These are phyloP conservation scores for Shiraia bambusicola DNA, from an alignment of 2,329 filamentous ascomycete species.

Conservation along the genomic window DNA sequence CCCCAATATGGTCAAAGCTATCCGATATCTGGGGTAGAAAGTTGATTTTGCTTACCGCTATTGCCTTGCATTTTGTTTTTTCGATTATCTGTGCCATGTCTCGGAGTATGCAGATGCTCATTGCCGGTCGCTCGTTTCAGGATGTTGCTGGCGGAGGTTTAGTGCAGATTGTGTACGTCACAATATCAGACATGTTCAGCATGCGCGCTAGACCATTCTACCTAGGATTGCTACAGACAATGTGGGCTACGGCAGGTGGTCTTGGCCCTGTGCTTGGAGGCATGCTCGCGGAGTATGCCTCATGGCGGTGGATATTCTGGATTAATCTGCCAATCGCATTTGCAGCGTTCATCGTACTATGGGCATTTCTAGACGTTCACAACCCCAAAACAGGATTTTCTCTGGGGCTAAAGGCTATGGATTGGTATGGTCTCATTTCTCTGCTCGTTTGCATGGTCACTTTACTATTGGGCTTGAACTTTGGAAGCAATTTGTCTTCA, in stretches of 20 bases:
- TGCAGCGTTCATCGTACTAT: conserved; percentile 49
- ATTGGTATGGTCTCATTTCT: conserved; percentile 52
- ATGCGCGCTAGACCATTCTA: conserved; percentile 34
- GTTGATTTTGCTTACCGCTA: conserved; percentile 49
- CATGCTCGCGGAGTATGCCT: conserved; percentile 43
- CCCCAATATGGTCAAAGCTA: conserved; percentile 65
- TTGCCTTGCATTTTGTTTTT: conserved; percentile 33
- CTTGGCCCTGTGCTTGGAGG: conserved; percentile 55
- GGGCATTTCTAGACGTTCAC: conserved; percentile 54
- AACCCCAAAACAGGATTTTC: conserved; percentile 50
- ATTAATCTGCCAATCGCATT: conserved; percentile 39
- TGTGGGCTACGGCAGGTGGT: conserved; percentile 46
- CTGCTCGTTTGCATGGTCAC: conserved; percentile 51
- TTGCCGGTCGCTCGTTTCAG: conserved; percentile 53
- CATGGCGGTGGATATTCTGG: conserved; percentile 49
- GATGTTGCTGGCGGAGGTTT: background rate
- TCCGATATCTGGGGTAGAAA: conserved; percentile 58
- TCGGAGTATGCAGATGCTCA: conserved; percentile 51
- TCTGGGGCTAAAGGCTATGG: conserved; percentile 50
- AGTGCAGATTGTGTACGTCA: conserved; percentile 46
- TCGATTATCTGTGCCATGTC: conserved; percentile 51
- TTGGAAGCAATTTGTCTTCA: conserved; percentile 50
- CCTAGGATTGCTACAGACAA: conserved; percentile 13
- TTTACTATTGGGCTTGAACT: conserved; percentile 52
- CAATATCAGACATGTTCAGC: conserved; percentile 55